Evolutionary conservation across 2,329 filamentous ascomycete species (phyloP).

Genomic region (Xylaria multiplex): DNA sequence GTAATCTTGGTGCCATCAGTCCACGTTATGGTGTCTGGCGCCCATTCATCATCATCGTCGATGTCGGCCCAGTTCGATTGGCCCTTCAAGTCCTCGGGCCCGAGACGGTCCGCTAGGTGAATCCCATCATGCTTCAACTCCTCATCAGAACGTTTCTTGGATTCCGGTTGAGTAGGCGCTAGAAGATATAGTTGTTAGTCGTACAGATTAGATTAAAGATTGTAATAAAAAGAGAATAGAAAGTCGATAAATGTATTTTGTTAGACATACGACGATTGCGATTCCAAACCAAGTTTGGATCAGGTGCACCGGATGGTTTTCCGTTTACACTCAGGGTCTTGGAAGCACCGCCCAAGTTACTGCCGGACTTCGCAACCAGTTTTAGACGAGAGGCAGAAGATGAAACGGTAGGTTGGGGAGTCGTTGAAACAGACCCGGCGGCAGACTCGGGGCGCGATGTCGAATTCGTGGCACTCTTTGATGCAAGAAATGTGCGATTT

Average conservation of each 20-base stretch:
- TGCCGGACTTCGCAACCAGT: constrained; percentile 79
- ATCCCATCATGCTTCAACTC: constrained; percentile 89
- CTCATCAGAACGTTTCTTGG: constrained; percentile 86
- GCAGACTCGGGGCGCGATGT: constrained; percentile 61
- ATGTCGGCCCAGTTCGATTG: constrained; percentile 91
- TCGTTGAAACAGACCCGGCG: constrained; percentile 56
- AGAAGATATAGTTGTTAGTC: constrained; percentile 23
- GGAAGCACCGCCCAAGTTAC: constrained; percentile 64
- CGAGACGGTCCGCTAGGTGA: constrained; percentile 81
- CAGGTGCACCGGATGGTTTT: constrained; percentile 70
- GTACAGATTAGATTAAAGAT: not conserved
- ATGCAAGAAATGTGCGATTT: constrained; percentile 83
- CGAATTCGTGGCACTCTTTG: constrained; percentile 66
- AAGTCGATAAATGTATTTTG: constrained; percentile 1
- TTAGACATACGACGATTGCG: constrained; percentile 78
- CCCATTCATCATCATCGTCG: constrained; percentile 89
- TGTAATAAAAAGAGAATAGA: not conserved
- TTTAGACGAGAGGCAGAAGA: constrained; percentile 71
- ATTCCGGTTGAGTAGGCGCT: constrained; percentile 74
- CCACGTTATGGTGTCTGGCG: constrained; percentile 86
- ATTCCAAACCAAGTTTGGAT: constrained; percentile 84
- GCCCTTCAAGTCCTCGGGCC: constrained; percentile 77
- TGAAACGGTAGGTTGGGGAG: constrained; percentile 58
- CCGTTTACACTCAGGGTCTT: constrained; percentile 63
- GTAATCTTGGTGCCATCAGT: constrained; percentile 87